Base-by-base conservation (phyloP, 2,329 filamentous ascomycete species). In the Colletotrichum shisoi region DNA sequence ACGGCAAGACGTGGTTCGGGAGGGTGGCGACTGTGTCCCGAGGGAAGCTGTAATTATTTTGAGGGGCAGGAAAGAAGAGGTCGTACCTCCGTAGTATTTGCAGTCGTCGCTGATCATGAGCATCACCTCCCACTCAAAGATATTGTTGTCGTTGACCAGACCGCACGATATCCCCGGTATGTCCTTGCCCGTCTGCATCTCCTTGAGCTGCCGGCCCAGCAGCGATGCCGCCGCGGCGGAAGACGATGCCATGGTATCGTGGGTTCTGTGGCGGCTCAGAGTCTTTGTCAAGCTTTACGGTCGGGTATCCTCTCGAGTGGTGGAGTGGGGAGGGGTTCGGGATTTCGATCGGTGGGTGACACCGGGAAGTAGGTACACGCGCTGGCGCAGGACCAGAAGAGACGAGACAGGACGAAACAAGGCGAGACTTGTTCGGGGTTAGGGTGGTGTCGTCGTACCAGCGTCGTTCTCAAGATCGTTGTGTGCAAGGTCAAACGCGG, bases 71-170 rank as follows among this genome's bases (percentile, higher is more conserved):
- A 37, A 37, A 58, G 44, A 37, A 34, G 15, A 54, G 39, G 57
- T 17, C 44, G 66, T 80, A 94, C 94, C 94, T 74, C 94, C 94
- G 74, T 97, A 97, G 79, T 92, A 91, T 80, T 94, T 94, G 80
- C 91, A 94, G 76, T 96, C 93, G 73, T 97, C 94, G 70, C 88
- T 93, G 71, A 98, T 94, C 94, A 99, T 98, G 69, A 99, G 87
- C 91, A 97, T 97, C 21, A 98, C 93, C 79, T 98, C 94, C 95
- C 95, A 99, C 82, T 96, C 91, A 72, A 97, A 97, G 11, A 98
- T 89, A 76, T 96, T 96, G 80, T 82, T 91, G 77, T 91, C 91
- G 74, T 90, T 89, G 59, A 94, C 89, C 49, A 99, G 83, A 0
- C 95, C 95, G 74, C 93, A 96, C 69, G 93, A 97, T 75, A 98